A percentile compares a stretch with the other conserved stretches of the same genome.
Evolutionary conservation across 176 grass and related monocot species (phyloP).

Genomic region (Avena insularis): DNA sequence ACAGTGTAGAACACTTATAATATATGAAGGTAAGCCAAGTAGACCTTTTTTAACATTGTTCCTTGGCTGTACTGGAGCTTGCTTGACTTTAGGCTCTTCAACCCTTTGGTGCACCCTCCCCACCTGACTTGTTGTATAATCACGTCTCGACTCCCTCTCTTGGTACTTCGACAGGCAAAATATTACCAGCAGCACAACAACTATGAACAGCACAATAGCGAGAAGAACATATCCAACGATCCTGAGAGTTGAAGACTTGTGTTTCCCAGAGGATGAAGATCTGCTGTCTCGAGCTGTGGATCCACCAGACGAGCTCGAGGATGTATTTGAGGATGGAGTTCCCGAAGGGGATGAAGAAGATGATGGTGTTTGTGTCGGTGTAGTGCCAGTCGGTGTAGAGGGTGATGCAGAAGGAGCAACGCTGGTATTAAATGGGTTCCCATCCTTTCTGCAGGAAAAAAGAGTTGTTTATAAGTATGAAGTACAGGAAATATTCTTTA

Average conservation of each 20-base stretch:
- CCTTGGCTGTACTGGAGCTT: slow-evolving; percentile 54
- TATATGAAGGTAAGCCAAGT: slow-evolving; percentile 22
- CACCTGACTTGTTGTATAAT: slow-evolving; percentile 54
- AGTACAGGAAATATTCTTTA: slow-evolving; percentile 25
- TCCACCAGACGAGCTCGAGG: slow-evolving; percentile 49
- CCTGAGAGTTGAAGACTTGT: slow-evolving; percentile 73
- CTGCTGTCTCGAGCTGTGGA: slow-evolving; percentile 59
- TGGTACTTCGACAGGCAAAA: slow-evolving; percentile 84
- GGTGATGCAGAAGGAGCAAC: slow-evolving; percentile 62
- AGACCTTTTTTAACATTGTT: slow-evolving; percentile 65
- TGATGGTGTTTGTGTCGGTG: slow-evolving; percentile 60
- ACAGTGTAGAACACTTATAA: slow-evolving; percentile 19
- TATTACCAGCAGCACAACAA: slow-evolving; percentile 67
- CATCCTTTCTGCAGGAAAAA: slow-evolving; percentile 80
- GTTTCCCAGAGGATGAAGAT: slow-evolving; percentile 55
- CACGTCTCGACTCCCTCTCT: slow-evolving; percentile 60
- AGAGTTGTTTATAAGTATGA: slow-evolving; percentile 22
- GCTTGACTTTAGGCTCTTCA: slow-evolving; percentile 65
- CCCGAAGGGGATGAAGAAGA: slow-evolving; percentile 58
- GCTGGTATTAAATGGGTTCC: slow-evolving; percentile 92
- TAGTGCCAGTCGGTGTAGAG: slow-evolving; percentile 50
- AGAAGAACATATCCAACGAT: slow-evolving; percentile 88
- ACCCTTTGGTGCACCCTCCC: slow-evolving; percentile 46
- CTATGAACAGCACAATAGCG: slow-evolving; percentile 66
- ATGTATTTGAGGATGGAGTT: slow-evolving; percentile 26